These are phyloP conservation scores for Macroventuria anomochaeta DNA, from an alignment of 2,329 filamentous ascomycete species.

Conservation along the genomic window DNA sequence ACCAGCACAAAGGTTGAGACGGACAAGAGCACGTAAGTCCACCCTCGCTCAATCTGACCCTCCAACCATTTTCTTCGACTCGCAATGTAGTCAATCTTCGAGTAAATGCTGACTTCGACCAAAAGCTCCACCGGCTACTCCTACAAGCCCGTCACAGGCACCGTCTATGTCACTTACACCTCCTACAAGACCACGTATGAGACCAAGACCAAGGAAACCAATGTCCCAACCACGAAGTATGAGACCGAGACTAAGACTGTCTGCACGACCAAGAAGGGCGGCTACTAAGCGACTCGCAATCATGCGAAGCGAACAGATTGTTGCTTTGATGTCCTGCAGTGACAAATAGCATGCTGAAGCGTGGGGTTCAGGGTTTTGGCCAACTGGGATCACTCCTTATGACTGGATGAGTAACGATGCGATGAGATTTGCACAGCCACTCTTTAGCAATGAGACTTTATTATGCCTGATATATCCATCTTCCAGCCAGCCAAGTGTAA, in stretches of 20 bases:
- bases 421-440: neutral
- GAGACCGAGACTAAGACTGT: constrained; percentile 26
- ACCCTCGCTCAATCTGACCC: too few species aligned
- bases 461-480: neutral
- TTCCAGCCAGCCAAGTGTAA: neutral
- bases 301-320: neutral
- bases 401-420: neutral
- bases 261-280: constrained; percentile 27
- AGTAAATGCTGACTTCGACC: neutral
- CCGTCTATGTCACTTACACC: constrained; percentile 20
- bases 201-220: constrained; percentile 26
- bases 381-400: constrained; percentile 1
- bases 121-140: neutral
- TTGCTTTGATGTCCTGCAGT: neutral
- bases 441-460: neutral
- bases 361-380: neutral
- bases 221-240: constrained; percentile 25
- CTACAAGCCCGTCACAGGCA: neutral
- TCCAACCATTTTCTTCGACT: too few species aligned
- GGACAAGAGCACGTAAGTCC: neutral
- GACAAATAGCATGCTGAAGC: neutral
- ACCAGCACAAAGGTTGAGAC: constrained; percentile 2
- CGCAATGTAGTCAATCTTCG: too few species aligned
- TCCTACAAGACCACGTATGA: constrained; percentile 4
- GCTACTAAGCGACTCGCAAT: constrained; percentile 3